Evolutionary conservation across 2,329 filamentous ascomycete genomes (phyloP).

Genomic region (Aureobasidium pullulans): DNA sequence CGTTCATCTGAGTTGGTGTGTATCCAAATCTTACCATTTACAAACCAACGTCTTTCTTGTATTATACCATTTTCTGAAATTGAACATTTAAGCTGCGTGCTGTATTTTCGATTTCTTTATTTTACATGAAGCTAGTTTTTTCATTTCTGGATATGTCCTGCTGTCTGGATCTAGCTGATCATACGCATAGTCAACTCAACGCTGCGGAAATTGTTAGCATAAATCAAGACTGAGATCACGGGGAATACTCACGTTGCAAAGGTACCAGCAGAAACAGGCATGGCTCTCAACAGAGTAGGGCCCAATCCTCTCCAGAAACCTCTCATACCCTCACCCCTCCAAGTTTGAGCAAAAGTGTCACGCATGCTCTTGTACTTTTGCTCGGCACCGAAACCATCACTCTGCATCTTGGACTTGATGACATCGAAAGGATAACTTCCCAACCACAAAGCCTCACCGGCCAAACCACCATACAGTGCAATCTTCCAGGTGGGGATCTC

Average conservation of each 20-base stretch:
- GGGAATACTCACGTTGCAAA: constrained; percentile 62
- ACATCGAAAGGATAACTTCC: constrained; percentile 93
- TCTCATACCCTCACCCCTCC: constrained; percentile 62
- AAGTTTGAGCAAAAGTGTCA: constrained; percentile 82
- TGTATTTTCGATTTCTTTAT: not conserved
- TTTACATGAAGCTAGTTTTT: not conserved
- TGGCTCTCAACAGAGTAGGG: constrained; percentile 84
- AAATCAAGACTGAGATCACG: not conserved
- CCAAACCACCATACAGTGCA: constrained; percentile 84
- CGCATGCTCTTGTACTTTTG: constrained; percentile 75
- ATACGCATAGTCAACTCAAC: constrained; percentile 14
- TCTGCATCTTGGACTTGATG: constrained; percentile 99
- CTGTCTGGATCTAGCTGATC: constrained; percentile 2
- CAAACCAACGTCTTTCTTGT: not conserved
- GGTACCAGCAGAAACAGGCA: constrained; percentile 96
- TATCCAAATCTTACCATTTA: not conserved
- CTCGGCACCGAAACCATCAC: constrained; percentile 71
- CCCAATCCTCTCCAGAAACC: constrained; percentile 95
- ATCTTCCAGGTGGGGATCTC: constrained; percentile 80
- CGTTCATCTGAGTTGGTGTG: constrained; percentile 4
- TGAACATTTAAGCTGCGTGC: not conserved
- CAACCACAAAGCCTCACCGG: constrained; percentile 90
- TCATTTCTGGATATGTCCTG: not conserved
- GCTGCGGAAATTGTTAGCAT: not conserved
- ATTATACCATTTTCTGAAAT: not conserved